Evolutionary conservation across 176 grass and related monocot genomes (phyloP).

Genomic region (Oryza rufipogon): DNA sequence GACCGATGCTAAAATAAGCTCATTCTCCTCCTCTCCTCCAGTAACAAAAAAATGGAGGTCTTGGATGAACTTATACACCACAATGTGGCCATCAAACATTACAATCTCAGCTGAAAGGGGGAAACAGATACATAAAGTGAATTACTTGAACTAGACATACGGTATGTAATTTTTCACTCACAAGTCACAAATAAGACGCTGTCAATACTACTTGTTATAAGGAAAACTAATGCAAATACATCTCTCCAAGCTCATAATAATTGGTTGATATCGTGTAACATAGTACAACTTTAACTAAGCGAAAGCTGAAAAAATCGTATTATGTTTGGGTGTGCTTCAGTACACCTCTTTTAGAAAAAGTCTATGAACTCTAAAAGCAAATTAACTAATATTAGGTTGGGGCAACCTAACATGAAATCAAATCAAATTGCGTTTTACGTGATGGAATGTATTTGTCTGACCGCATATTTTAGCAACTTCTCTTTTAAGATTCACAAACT

Average conservation of each 20-base stretch:
- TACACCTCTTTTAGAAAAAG: too few relatives aligned
- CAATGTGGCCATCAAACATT: conserved; percentile 90
- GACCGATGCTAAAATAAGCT: conserved; percentile 87
- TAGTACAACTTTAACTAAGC: neutral
- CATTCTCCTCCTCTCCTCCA: conserved; percentile 95
- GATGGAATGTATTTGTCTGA: too few relatives aligned
- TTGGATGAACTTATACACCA: conserved; percentile 95
- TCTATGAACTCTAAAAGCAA: too few relatives aligned
- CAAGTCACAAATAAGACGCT: neutral
- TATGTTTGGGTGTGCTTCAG: neutral
- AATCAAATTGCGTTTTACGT: too few relatives aligned
- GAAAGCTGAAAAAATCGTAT: neutral
- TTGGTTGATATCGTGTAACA: neutral
- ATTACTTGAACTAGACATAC: neutral
- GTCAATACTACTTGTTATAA: neutral
- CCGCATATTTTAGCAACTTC: too few relatives aligned
- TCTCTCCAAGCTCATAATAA: conserved; percentile 1
- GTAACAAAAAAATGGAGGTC: conserved; percentile 96
- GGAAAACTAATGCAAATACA: conserved; percentile 20
- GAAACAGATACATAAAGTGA: conserved; percentile 16
- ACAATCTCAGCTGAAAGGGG: conserved; percentile 80
- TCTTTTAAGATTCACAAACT: neutral
- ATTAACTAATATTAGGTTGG: too few relatives aligned
- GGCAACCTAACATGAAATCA: too few relatives aligned
- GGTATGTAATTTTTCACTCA: neutral